Conservation (phyloP, 2,329 filamentous ascomycete species). For the Verticillium tricorpus region DNA sequence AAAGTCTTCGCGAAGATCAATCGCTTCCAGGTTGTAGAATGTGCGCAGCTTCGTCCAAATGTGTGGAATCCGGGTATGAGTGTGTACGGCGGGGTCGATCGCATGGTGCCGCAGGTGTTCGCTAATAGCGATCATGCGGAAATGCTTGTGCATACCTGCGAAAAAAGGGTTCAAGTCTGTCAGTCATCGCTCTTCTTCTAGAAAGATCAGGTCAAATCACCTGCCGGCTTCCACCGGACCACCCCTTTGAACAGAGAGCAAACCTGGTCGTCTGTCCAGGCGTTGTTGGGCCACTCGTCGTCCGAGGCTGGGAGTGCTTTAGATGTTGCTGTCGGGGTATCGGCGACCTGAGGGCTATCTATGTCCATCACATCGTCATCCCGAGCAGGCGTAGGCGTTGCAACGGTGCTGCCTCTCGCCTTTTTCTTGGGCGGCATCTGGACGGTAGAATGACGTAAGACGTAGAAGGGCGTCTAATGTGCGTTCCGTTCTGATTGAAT, state of each 20-base stretch:
- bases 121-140: conserved; percentile 83
- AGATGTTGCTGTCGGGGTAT: conserved; percentile 38
- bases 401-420: conserved; percentile 50
- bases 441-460: neutral
- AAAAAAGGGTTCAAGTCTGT: neutral
- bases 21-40: conserved; percentile 78
- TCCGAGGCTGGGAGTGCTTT: conserved; percentile 34
- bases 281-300: conserved; percentile 47
- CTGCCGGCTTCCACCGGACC: conserved; percentile 94
- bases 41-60: conserved; percentile 86
- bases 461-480: too few species aligned
- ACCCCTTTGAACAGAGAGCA: conserved; percentile 89
- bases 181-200: conserved; percentile 13
- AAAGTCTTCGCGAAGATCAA: conserved; percentile 77
- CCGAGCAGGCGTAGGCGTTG: conserved; percentile 48
- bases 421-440: conserved; percentile 69
- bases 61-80: conserved; percentile 81
- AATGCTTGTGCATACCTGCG: conserved; percentile 86
- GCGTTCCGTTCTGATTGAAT: neutral
- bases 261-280: conserved; percentile 95
- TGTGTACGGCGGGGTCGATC: conserved; percentile 62
- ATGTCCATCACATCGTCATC: conserved; percentile 60
- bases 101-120: conserved; percentile 77
- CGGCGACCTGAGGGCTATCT: conserved; percentile 51
- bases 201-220: conserved; percentile 34